Base-by-base conservation (phyloP, 441 rosid genomes). In the Aleurites moluccanus region DNA sequence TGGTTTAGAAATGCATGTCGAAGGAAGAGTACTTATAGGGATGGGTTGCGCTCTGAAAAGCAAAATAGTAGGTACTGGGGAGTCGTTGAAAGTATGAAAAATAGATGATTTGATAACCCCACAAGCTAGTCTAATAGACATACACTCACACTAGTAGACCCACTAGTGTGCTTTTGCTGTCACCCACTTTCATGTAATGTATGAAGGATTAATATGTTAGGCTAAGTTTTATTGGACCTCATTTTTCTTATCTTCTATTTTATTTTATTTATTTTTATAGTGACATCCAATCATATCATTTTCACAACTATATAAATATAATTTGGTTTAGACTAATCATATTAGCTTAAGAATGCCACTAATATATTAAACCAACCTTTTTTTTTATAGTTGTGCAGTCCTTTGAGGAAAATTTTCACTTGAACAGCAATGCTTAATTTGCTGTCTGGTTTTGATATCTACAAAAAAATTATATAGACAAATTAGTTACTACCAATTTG, bases 101-200 rank as follows among this genome's bases (percentile, higher is more conserved):
- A 23, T 13, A 7, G 30, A 40, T 64, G 16, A 15, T 47, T 20
- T 40, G 18, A 38, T 38, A 53, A 27, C 53, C 53, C 69, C 53
- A 66, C 53, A 44, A 66, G 21, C 45, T 50, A 45, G 10, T 68
- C 72, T 61, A 50, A 68, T 50, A 28, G 44, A 27, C 23, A n/a
- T 1, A 27, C 65, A 72, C 57, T 60, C 49, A 23, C 53, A 44
- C 33, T 27, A 27, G 44, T 18, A 59, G 11, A 27, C 27, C 66
- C 64, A 59, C 38, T 42, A 61, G 59, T 72, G 75, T 72, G 75
- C 67, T 61, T 72, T 61, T 44, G 75, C 75, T 72, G 67, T 72
- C 67, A 0, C 75, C 75, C 67, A 72, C 44, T 25, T 72, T 30
- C 67, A 42, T 45, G 10, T 61, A 10, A 16, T 60, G 6, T 38